Conservation (phyloP, 495 filamentous ascomycete genomes). For the Lentithecium fluviatile region DNA sequence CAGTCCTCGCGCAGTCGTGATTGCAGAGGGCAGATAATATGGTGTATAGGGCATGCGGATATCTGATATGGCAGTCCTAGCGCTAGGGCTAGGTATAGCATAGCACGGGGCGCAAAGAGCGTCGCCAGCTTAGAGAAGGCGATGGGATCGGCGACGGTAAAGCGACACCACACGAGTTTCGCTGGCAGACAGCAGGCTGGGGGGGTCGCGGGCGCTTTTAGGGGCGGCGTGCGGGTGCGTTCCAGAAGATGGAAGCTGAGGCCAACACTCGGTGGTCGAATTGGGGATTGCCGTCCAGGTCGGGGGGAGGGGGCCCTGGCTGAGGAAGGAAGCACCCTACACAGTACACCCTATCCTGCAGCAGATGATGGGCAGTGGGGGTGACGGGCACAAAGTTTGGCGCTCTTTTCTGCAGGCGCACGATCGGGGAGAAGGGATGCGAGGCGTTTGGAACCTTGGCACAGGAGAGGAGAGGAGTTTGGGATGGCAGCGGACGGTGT, state of each 20-base stretch:
- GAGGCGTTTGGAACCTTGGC: constrained; percentile 2
- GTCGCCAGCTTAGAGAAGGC: constrained; percentile 8
- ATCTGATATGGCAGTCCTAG: not conserved
- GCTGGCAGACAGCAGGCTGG: not conserved
- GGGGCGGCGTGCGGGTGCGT: constrained; percentile 2
- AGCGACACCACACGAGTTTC: not conserved
- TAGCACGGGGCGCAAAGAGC: constrained; percentile 10
- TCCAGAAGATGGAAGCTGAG: constrained; percentile 1
- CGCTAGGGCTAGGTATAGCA: constrained; percentile 18
- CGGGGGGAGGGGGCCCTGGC: not conserved
- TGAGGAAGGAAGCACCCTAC: constrained; percentile 3
- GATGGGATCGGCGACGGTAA: constrained; percentile 6
- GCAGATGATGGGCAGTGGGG: constrained; percentile 1
- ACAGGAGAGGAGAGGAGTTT: constrained; percentile 7
- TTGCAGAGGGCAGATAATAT: not conserved
- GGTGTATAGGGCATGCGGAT: not conserved
- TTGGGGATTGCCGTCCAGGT: constrained; percentile 19
- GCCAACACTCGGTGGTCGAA: constrained; percentile 4
- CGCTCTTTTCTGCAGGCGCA: not conserved
- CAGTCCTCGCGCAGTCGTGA: not conserved
- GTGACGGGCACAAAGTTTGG: not conserved
- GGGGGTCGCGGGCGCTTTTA: constrained; percentile 1
- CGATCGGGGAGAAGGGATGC: not conserved
- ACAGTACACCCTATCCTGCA: constrained; percentile 20
- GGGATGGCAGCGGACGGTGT: constrained; percentile 22